Conservation (phyloP, 2,329 filamentous ascomycete genomes). For the Pseudopyrenochaeta lycopersici region DNA sequence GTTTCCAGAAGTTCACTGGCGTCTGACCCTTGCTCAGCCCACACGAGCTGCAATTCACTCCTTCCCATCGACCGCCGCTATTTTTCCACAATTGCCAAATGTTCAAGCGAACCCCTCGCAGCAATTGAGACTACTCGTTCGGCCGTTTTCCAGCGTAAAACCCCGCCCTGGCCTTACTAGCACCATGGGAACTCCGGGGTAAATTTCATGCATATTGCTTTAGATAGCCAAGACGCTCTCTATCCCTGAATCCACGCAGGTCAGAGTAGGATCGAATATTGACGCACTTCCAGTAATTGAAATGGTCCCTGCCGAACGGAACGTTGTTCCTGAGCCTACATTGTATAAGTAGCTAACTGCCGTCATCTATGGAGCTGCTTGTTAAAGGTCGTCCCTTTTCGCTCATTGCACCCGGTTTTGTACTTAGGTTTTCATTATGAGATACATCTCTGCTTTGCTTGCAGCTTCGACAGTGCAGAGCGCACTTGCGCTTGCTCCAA, state of each 20-base stretch:
- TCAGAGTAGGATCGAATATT: slow-evolving; percentile 15
- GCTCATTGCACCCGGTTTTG: slow-evolving; percentile 2
- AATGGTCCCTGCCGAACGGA: slow-evolving; percentile 5
- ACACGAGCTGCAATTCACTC: not conserved
- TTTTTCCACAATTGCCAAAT: not conserved
- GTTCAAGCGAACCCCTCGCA: not conserved
- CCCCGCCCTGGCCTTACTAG: slow-evolving; percentile 8
- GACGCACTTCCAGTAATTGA: slow-evolving; percentile 15
- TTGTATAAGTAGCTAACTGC: slow-evolving; percentile 17
- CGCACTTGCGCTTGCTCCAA: slow-evolving; percentile 20
- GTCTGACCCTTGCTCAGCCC: too few species aligned
- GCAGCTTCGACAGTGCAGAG: slow-evolving; percentile 22
- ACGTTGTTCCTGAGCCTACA: not conserved
- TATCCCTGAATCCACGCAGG: slow-evolving; percentile 18
- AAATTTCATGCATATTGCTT: slow-evolving; percentile 27
- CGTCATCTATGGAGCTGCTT: slow-evolving; percentile 1
- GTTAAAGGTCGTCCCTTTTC: slow-evolving; percentile 8
- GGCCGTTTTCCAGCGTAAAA: not conserved
- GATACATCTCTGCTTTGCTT: slow-evolving; percentile 25
- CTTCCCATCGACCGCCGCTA: not conserved
- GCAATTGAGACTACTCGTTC: not conserved
- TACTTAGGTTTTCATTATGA: slow-evolving; percentile 23
- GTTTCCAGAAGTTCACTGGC: too few species aligned
- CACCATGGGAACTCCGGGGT: slow-evolving; percentile 10
- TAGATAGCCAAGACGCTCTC: slow-evolving; percentile 27